Percentiles rank a stretch among this genome's conserved stretches.
phyloP scores from a whole-genome alignment of 495 filamentous ascomycete species.

The Podospora pseudoanserina region DNA sequence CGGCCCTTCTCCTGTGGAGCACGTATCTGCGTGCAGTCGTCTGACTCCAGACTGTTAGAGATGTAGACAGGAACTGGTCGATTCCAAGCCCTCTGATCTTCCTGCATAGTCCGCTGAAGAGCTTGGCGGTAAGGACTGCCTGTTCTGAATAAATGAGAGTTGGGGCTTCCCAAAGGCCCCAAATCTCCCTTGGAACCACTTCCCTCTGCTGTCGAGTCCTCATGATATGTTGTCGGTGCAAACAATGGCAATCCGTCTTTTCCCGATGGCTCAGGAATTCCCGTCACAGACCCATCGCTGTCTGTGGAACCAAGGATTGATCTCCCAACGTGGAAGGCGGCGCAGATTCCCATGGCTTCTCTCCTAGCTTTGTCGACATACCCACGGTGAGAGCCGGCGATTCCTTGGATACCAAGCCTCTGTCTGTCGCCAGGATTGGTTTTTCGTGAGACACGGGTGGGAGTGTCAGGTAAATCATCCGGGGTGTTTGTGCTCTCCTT shows the following conservation, averaged over 20 bases:
- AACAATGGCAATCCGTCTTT: constrained; percentile 6
- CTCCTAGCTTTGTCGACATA: neutral
- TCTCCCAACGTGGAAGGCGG: neutral
- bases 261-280: constrained; percentile 10
- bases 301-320: constrained; percentile 3
- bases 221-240: constrained; percentile 3
- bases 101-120: constrained; percentile 41
- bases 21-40: neutral
- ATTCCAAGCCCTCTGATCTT: constrained; percentile 24
- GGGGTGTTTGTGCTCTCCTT: neutral
- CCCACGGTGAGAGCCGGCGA: neutral
- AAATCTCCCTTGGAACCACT: constrained; percentile 28
- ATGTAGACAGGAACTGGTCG: constrained; percentile 26
- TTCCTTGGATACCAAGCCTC: neutral
- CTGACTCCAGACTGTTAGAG: constrained; percentile 13
- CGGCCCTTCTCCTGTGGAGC: neutral
- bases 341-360: constrained; percentile 9
- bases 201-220: neutral
- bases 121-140: constrained; percentile 55
- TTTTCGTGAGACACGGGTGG: neutral
- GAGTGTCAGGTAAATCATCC: neutral
- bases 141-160: constrained; percentile 48
- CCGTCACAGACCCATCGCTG: neutral
- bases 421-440: neutral
- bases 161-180: constrained; percentile 43